A percentile compares a stretch with the other conserved stretches of the same genome.
Conservation (phyloP, 73 alveolate species). For the Tetrahymena malaccensis region DNA sequence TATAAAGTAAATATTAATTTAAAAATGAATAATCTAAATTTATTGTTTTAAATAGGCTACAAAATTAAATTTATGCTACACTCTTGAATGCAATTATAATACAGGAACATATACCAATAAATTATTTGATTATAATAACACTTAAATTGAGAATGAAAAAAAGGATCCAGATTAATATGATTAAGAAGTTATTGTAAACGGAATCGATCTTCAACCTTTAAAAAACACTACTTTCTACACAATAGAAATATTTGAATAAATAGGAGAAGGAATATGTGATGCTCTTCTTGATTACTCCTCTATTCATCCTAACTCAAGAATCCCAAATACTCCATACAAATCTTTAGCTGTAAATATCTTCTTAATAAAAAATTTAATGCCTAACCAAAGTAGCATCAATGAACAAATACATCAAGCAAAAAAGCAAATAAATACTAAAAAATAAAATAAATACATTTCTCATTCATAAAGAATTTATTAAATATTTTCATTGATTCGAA, state of each 20-base stretch:
- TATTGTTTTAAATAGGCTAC: slow-evolving; percentile 46
- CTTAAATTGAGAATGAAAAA: neutral
- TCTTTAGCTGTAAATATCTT: neutral
- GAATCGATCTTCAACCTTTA: neutral
- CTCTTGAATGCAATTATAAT: slow-evolving; percentile 94
- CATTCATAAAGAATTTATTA: too few species aligned
- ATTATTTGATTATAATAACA: neutral
- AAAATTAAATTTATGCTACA: slow-evolving; percentile 78
- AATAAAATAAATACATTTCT: too few species aligned
- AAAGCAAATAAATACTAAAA: too few species aligned
- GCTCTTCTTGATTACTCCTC: neutral
- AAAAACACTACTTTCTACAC: neutral
- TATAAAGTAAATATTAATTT: slow-evolving; percentile 15
- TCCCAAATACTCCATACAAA: neutral
- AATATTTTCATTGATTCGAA: too few species aligned
- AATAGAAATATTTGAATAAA: neutral
- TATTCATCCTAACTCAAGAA: neutral
- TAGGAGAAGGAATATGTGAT: neutral
- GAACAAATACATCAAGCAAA: too few species aligned
- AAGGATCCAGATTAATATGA: neutral
- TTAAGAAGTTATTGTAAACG: neutral
- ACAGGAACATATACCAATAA: slow-evolving; percentile 39
- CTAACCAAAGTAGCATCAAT: too few species aligned
- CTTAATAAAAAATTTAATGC: neutral
- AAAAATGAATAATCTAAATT: neutral